phyloP scores from a whole-genome alignment of 164 flowering plant species.

The Tinospora cordifolia region DNA sequence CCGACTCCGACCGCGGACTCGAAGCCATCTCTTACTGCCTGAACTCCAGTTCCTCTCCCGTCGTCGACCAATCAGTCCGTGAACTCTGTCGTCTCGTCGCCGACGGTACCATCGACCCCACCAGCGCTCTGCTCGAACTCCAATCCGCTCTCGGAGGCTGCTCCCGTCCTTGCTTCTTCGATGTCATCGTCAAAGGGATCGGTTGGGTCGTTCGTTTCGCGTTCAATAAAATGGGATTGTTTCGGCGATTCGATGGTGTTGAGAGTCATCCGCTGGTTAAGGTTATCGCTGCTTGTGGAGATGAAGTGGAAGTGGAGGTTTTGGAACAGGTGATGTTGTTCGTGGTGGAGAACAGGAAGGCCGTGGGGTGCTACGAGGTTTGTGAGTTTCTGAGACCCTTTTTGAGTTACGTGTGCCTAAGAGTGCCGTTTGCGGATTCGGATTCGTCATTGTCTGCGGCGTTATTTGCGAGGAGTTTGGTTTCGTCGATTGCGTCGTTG shows the following conservation, averaged over 20 bases:
- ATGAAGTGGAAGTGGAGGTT: constrained; percentile 62
- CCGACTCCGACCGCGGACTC: constrained; percentile 43
- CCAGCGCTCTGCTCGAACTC: constrained; percentile 61
- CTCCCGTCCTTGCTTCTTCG: constrained; percentile 35
- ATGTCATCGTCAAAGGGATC: constrained; percentile 54
- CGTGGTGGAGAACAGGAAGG: constrained; percentile 33
- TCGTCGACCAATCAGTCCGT: constrained; percentile 76
- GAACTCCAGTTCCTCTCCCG: constrained; percentile 45
- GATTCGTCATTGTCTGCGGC: no score
- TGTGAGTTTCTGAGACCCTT: constrained; percentile 72
- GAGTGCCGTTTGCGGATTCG: constrained; percentile 34
- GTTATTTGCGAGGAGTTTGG: constrained; percentile 41
- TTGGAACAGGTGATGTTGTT: constrained; percentile 58
- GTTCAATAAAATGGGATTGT: constrained; percentile 27
- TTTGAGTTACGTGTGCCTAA: constrained; percentile 44
- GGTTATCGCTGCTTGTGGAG: constrained; percentile 59
- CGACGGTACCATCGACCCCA: constrained; percentile 34
- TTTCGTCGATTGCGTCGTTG: constrained; percentile 52
- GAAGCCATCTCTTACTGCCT: constrained; percentile 61
- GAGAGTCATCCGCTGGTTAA: constrained; percentile 72
- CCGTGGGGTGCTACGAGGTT: constrained; percentile 40
- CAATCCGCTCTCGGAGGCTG: constrained; percentile 75
- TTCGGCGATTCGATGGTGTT: constrained; percentile 27
- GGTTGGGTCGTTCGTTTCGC: constrained; percentile 57
- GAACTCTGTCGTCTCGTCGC: constrained; percentile 72